Conservation (phyloP, 805 yeast genomes). For the Myxozyma sirexii region DNA sequence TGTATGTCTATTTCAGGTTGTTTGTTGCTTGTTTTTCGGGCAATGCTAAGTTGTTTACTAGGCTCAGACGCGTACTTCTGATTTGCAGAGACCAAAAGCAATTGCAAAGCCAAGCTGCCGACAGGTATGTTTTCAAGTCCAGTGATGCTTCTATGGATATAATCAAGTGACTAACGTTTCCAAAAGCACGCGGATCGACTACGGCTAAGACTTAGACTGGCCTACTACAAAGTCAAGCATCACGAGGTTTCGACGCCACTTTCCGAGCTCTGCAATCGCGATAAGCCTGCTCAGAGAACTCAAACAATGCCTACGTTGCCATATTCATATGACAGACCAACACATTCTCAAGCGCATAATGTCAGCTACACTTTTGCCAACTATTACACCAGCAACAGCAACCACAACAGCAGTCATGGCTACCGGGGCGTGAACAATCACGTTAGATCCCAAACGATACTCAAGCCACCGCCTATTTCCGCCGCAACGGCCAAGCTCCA, state of each 20-base stretch:
- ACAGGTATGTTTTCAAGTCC: background rate
- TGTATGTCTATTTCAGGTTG: background rate
- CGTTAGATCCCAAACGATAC: too few species aligned
- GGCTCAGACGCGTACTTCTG: background rate
- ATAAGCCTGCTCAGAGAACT: background rate
- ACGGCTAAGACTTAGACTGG: constrained; percentile 40
- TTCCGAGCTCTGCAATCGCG: constrained; percentile 22
- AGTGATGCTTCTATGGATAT: background rate
- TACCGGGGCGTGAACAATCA: too few species aligned
- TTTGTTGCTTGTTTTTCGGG: background rate
- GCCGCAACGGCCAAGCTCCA: constrained; percentile 9
- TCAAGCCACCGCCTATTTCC: constrained; percentile 1
- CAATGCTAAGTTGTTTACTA: background rate
- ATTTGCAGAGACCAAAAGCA: background rate
- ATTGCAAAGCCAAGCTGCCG: background rate
- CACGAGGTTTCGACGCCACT: constrained; percentile 41
- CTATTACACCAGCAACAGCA: too few species aligned
- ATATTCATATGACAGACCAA: background rate
- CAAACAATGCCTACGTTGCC: background rate
- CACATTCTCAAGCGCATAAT: background rate
- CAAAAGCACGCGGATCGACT: constrained; percentile 38
- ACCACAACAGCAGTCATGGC: background rate
- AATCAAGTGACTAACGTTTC: too few species aligned
- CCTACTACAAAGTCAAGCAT: constrained; percentile 43
- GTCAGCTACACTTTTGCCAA: background rate